These are phyloP conservation scores for Xylaria sp. DNA, from an alignment of 2,329 filamentous ascomycete species.

Conservation along the genomic window DNA sequence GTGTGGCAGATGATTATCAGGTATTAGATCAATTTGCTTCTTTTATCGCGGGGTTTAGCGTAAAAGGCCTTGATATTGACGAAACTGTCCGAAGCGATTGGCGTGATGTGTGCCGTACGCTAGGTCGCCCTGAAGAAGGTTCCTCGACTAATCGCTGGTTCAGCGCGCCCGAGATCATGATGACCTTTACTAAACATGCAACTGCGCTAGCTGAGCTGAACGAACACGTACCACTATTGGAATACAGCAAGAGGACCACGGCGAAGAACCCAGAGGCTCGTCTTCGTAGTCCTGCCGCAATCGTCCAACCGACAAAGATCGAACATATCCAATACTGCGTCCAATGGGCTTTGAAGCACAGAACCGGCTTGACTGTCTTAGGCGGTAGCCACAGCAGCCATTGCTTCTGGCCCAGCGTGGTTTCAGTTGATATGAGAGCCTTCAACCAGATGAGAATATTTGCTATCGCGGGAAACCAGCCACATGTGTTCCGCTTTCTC, in stretches of 20 bases:
- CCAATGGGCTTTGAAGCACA: slow-evolving; percentile 63
- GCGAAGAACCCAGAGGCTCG: slow-evolving; percentile 66
- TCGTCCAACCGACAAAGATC: slow-evolving; percentile 59
- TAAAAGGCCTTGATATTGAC: slow-evolving; percentile 49
- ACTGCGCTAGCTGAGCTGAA: slow-evolving; percentile 56
- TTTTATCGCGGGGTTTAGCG: slow-evolving; percentile 61
- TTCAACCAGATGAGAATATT: slow-evolving; percentile 64
- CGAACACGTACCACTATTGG: slow-evolving; percentile 53
- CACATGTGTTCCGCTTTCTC: slow-evolving; percentile 46
- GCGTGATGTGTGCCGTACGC: slow-evolving; percentile 63
- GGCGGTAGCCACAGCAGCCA: slow-evolving; percentile 71
- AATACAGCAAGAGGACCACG: slow-evolving; percentile 35
- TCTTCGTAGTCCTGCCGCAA: slow-evolving; percentile 55
- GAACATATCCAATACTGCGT: slow-evolving; percentile 66
- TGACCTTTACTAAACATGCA: slow-evolving; percentile 60
- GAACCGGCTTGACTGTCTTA: slow-evolving; percentile 60
- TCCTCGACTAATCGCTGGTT: slow-evolving; percentile 58
- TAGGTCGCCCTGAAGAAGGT: slow-evolving; percentile 55
- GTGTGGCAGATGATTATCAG: slow-evolving; percentile 58
- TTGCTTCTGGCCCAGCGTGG: slow-evolving; percentile 63
- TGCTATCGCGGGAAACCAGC: slow-evolving; percentile 33
- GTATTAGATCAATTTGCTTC: slow-evolving; percentile 61
- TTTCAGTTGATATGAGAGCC: slow-evolving; percentile 68
- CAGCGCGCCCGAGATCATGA: slow-evolving; percentile 61
- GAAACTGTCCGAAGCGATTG: slow-evolving; percentile 54